phyloP scores from a whole-genome alignment of 257 asterid species.

The Scutellaria barbata region DNA sequence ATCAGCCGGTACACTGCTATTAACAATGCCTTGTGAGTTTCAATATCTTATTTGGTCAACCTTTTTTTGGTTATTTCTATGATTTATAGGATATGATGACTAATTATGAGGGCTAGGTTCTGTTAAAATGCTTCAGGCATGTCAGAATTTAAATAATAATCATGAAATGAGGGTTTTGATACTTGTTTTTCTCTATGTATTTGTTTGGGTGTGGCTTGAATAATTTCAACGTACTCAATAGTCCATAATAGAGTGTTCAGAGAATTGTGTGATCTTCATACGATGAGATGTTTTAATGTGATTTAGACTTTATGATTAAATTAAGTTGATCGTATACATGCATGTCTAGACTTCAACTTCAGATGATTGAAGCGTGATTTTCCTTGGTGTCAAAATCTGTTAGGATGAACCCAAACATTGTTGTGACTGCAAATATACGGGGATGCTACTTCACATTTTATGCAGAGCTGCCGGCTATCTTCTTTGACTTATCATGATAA shows the following conservation, averaged over 20 bases:
- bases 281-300: neutral
- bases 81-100: constrained; percentile 24
- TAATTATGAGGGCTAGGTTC: constrained; percentile 15
- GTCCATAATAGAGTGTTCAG: neutral
- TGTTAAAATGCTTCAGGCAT: constrained; percentile 6
- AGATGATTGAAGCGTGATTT: neutral
- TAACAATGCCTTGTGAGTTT: constrained; percentile 23
- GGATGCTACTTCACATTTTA: constrained; percentile 15
- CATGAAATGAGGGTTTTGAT: neutral
- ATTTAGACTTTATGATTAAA: neutral
- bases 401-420: neutral
- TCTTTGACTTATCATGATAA: too few relatives aligned
- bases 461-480: too few relatives aligned
- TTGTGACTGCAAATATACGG: neutral
- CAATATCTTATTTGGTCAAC: neutral
- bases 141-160: neutral
- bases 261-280: neutral
- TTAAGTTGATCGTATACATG: constrained; percentile 19
- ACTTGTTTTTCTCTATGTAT: neutral
- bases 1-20: constrained; percentile 10
- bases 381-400: constrained; percentile 3
- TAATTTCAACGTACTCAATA: neutral
- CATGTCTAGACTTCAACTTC: constrained; percentile 13
- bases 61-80: neutral
- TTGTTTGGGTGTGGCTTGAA: constrained; percentile 6